These are phyloP conservation scores for Sicyos baderoa DNA, from an alignment of 306 rosid genomes.

Conservation along the genomic window DNA sequence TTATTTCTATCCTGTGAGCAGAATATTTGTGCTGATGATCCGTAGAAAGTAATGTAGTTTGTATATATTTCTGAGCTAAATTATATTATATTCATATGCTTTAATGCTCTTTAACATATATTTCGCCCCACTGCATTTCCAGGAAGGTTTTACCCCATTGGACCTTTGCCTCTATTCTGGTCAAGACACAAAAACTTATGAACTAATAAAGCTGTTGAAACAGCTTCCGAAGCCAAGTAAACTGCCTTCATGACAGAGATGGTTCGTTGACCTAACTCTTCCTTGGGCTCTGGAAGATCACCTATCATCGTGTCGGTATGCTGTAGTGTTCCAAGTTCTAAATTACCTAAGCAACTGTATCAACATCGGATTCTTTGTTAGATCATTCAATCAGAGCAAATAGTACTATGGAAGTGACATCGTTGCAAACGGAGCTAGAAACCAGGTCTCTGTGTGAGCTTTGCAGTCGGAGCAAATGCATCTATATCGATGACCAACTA, in stretches of 20 bases:
- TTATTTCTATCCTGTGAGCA: not conserved
- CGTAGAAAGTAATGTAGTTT: not conserved
- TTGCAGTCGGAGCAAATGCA: constrained; percentile 1
- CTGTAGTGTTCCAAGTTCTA: not conserved
- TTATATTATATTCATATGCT: not conserved
- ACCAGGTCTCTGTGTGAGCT: not conserved
- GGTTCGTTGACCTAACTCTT: not conserved
- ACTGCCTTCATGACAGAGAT: constrained; percentile 11
- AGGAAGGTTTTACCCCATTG: constrained; percentile 81
- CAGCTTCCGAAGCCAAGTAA: constrained; percentile 34
- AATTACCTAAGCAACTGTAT: not conserved
- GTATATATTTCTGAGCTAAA: not conserved
- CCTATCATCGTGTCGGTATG: not conserved
- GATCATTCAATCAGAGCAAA: constrained; percentile 5
- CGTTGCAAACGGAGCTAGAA: not conserved
- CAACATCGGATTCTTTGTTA: not conserved
- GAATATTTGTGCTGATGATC: not conserved
- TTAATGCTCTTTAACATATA: constrained; percentile 1
- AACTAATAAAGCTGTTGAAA: constrained; percentile 75
- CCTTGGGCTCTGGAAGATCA: not conserved
- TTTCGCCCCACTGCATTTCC: constrained; percentile 21
- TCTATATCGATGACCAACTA: not conserved
- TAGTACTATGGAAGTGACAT: not conserved
- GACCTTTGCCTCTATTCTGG: constrained; percentile 78
- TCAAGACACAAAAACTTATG: constrained; percentile 50